Conservation (phyloP, 1,139 yeast species). For the Arxiozyma bovina region DNA sequence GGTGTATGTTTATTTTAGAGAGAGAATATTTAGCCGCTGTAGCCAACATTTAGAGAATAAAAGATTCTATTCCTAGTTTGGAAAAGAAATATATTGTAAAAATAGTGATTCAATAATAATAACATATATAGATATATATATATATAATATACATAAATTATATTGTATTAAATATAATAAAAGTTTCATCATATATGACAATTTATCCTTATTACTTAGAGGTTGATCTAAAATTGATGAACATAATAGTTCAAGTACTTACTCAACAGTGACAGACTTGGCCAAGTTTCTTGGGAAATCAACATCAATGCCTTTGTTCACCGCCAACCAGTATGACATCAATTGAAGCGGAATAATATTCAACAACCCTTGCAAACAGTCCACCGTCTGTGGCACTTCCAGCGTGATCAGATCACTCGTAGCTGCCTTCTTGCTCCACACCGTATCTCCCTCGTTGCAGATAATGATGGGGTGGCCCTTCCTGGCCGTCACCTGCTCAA, state of each 20-base stretch:
- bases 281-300: slow-evolving; percentile 99
- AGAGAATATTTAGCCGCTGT: too few species aligned
- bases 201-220: too few species aligned
- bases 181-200: too few species aligned
- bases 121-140: too few species aligned
- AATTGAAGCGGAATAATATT: slow-evolving; percentile 93
- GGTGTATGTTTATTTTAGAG: too few species aligned
- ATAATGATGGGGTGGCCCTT: slow-evolving; percentile 90
- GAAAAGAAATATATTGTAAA: too few species aligned
- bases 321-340: slow-evolving; percentile 96
- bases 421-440: slow-evolving; percentile 44
- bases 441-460: slow-evolving; percentile 79
- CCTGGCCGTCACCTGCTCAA: slow-evolving; percentile 95
- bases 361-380: slow-evolving; percentile 92
- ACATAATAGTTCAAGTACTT: slow-evolving; percentile 1
- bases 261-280: slow-evolving; percentile 89
- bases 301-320: slow-evolving; percentile 89
- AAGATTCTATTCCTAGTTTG: too few species aligned
- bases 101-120: too few species aligned
- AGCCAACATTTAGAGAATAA: too few species aligned
- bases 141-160: too few species aligned
- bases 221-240: too few species aligned
- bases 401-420: slow-evolving; percentile 44
- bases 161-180: too few species aligned
- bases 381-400: slow-evolving; percentile 92